Evolutionary conservation across 2,329 filamentous ascomycete genomes (phyloP).

Genomic region (Bipolaris bicolor): DNA sequence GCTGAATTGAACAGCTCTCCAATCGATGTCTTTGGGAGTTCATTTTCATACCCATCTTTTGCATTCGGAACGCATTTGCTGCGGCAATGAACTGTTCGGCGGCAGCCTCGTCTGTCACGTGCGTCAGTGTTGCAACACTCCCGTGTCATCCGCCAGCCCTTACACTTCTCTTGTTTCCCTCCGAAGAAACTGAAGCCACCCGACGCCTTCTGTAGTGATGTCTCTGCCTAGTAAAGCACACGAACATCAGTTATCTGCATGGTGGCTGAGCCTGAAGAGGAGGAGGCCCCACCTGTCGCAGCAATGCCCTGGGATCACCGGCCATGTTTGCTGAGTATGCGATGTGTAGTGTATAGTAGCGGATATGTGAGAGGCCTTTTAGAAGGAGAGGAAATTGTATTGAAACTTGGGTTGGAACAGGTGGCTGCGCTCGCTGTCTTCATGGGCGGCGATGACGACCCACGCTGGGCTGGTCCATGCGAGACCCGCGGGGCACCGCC

Average conservation of each 20-base stretch:
- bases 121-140: slow-evolving; percentile 22
- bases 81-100: slow-evolving; percentile 87
- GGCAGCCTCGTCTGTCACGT: slow-evolving; percentile 70
- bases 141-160: neutral
- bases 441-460: slow-evolving; percentile 43
- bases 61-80: slow-evolving; percentile 88
- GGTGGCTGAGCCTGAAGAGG: slow-evolving; percentile 39
- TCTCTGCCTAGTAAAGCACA: slow-evolving; percentile 73
- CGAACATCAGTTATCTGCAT: slow-evolving; percentile 35
- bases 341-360: neutral
- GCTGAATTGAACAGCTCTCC: no score
- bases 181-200: slow-evolving; percentile 91
- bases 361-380: neutral
- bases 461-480: slow-evolving; percentile 35
- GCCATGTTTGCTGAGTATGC: slow-evolving; percentile 39
- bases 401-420: slow-evolving; percentile 37
- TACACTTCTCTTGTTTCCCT: slow-evolving; percentile 79
- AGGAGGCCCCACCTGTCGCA: slow-evolving; percentile 46
- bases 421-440: slow-evolving; percentile 41
- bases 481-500: slow-evolving; percentile 28
- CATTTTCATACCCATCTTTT: slow-evolving; percentile 72
- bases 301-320: slow-evolving; percentile 46
- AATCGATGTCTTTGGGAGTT: neutral
- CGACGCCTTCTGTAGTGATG: slow-evolving; percentile 73
- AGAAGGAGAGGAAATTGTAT: slow-evolving; percentile 9